These are phyloP conservation scores for Turritis glabra DNA, from an alignment of 345 rosid genomes.

Conservation along the genomic window DNA sequence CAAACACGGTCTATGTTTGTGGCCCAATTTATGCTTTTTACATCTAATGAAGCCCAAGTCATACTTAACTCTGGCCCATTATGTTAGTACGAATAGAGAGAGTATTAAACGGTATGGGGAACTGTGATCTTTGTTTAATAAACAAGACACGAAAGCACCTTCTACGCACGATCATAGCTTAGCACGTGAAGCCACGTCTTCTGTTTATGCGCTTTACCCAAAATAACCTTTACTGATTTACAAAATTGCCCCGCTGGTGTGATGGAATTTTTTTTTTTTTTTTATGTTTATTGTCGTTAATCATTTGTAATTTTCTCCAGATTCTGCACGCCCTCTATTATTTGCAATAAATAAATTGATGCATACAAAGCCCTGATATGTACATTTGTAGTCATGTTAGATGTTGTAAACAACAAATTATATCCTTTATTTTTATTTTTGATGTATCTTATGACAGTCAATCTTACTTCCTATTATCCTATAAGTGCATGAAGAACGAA, in stretches of 20 bases:
- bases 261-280: too few species aligned
- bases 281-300: background rate
- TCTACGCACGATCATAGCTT: slow-evolving; percentile 35
- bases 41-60: slow-evolving; percentile 9
- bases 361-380: too few species aligned
- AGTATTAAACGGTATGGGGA: background rate
- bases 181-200: slow-evolving; percentile 42
- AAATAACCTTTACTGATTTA: background rate
- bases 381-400: too few species aligned
- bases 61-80: background rate
- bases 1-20: slow-evolving; percentile 10
- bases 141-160: slow-evolving; percentile 23
- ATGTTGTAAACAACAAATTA: too few species aligned
- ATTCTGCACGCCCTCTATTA: slow-evolving; percentile 12
- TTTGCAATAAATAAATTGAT: background rate
- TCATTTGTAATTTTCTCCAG: background rate
- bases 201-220: slow-evolving; percentile 4
- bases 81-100: background rate
- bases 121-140: background rate
- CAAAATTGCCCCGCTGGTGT: background rate
- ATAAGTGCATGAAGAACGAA: background rate
- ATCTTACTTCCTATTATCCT: background rate
- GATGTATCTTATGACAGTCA: too few species aligned
- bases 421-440: too few species aligned
- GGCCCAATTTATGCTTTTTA: background rate